Conservation (phyloP, 192 early-diverging fungal genomes). For the Umbelopsis isabellina region DNA sequence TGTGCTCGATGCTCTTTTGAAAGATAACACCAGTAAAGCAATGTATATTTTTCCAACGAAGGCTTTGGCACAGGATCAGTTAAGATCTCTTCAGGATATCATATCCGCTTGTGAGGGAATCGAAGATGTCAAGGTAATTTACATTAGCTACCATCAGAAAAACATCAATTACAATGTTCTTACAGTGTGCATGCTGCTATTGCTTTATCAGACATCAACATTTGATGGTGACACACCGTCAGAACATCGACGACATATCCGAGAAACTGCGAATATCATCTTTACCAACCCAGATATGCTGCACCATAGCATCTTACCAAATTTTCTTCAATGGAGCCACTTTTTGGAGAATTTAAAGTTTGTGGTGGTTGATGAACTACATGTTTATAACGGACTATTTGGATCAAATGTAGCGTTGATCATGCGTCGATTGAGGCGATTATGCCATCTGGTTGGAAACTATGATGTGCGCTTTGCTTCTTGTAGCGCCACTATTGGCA, state of each 20-base stretch:
- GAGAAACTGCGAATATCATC: constrained; percentile 58
- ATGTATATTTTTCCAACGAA: constrained; percentile 83
- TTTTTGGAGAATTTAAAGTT: constrained; percentile 58
- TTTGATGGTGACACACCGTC: constrained; percentile 71
- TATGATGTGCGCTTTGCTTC: constrained; percentile 57
- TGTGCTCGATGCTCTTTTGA: constrained; percentile 57
- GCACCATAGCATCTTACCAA: constrained; percentile 69
- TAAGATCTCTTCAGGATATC: constrained; percentile 47
- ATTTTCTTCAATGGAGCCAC: constrained; percentile 55
- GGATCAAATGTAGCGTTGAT: constrained; percentile 70
- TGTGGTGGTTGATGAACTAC: constrained; percentile 78
- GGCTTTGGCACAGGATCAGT: constrained; percentile 83
- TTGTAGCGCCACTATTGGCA: constrained; percentile 66
- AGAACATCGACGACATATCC: constrained; percentile 48
- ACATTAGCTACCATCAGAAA: no score
- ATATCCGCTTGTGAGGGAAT: constrained; percentile 35
- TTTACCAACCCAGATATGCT: constrained; percentile 88
- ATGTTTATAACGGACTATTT: constrained; percentile 68
- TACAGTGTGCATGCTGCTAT: neutral
- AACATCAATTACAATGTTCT: neutral
- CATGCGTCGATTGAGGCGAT: constrained; percentile 63
- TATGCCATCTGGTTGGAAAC: constrained; percentile 56
- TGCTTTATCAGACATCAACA: constrained; percentile 37
- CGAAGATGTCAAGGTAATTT: constrained; percentile 28
- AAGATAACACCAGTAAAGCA: constrained; percentile 40